Evolutionary conservation across 1,284 basidiomycete genomes (phyloP).

Genomic region (Puccinia horiana): DNA sequence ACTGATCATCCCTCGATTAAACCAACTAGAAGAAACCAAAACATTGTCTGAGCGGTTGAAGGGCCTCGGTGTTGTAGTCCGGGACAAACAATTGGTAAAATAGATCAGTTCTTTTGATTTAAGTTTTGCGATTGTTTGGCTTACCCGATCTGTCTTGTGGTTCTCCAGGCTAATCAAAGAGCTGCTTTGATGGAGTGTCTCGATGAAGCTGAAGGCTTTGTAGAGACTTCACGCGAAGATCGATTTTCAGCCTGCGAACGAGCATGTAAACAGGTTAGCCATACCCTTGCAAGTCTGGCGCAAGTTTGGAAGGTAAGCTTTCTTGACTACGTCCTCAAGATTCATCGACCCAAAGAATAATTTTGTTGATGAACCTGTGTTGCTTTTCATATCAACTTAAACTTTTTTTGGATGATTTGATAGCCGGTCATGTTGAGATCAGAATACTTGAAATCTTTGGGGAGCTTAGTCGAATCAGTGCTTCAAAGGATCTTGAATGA

Average conservation of each 20-base stretch:
- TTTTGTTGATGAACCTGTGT: not conserved
- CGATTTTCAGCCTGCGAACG: slow-evolving; percentile 75
- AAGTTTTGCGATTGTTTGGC: not conserved
- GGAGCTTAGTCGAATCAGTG: slow-evolving; percentile 72
- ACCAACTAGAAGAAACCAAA: slow-evolving; percentile 58
- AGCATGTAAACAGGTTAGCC: slow-evolving; percentile 69
- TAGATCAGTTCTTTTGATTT: slow-evolving; percentile 61
- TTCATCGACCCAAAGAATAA: not conserved
- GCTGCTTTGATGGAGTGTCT: slow-evolving; percentile 63
- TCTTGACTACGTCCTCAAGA: not conserved
- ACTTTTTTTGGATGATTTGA: not conserved
- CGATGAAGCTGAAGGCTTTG: slow-evolving; percentile 70
- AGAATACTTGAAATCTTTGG: slow-evolving; percentile 62
- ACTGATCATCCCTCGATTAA: slow-evolving; percentile 60
- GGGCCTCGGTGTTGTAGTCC: not conserved
- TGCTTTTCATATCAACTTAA: too few relatives aligned
- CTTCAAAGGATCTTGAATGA: slow-evolving; percentile 72
- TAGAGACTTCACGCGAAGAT: slow-evolving; percentile 72
- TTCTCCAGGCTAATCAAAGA: slow-evolving; percentile 62
- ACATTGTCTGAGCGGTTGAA: slow-evolving; percentile 62
- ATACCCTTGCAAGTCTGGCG: slow-evolving; percentile 69
- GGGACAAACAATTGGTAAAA: slow-evolving; percentile 59
- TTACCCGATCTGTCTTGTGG: not conserved
- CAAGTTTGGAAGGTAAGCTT: slow-evolving; percentile 71
- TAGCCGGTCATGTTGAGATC: slow-evolving; percentile 57